phyloP scores from a whole-genome alignment of 495 filamentous ascomycete genomes.

The Penicillium tannophilum region DNA sequence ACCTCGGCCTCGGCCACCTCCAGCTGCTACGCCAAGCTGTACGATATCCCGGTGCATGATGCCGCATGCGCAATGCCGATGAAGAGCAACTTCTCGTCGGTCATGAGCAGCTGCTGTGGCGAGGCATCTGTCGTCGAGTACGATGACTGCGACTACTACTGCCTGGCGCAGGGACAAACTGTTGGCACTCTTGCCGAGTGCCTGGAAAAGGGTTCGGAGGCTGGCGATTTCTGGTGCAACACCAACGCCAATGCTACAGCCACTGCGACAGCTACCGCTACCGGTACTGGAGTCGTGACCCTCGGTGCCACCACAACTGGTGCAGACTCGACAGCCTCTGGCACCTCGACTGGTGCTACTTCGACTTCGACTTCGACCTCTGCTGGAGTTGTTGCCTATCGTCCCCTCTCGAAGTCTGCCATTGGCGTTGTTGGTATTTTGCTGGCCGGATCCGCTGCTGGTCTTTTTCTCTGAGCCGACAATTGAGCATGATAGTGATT shows the following conservation, averaged over 20 bases:
- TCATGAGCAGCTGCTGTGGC: slow-evolving; percentile 45
- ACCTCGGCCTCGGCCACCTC: slow-evolving; percentile 28
- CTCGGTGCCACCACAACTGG: slow-evolving; percentile 19
- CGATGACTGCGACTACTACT: slow-evolving; percentile 47
- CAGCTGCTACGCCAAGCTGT: slow-evolving; percentile 30
- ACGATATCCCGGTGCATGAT: slow-evolving; percentile 41
- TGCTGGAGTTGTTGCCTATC: slow-evolving; percentile 8
- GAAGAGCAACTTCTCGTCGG: slow-evolving; percentile 32
- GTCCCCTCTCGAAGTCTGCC: slow-evolving; percentile 18
- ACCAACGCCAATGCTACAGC: slow-evolving; percentile 28
- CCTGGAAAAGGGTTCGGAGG: slow-evolving; percentile 33
- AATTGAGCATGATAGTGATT: neutral
- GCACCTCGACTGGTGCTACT: slow-evolving; percentile 17
- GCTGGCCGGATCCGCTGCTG: slow-evolving; percentile 12
- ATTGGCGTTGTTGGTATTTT: slow-evolving; percentile 16
- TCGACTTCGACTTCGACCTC: slow-evolving; percentile 21
- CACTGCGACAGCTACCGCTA: slow-evolving; percentile 39
- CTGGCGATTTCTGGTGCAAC: slow-evolving; percentile 41
- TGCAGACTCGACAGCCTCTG: slow-evolving; percentile 12
- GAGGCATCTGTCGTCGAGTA: slow-evolving; percentile 41
- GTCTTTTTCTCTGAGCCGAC: slow-evolving; percentile 9
- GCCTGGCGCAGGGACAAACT: slow-evolving; percentile 39
- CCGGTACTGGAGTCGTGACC: slow-evolving; percentile 25
- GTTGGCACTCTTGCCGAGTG: slow-evolving; percentile 40
- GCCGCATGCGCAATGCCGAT: slow-evolving; percentile 40